Evolutionary conservation across 176 grass and related monocot species (phyloP), one percentile per base, ranked within the genome.

Genomic region (Oryza glumipatula): DNA sequence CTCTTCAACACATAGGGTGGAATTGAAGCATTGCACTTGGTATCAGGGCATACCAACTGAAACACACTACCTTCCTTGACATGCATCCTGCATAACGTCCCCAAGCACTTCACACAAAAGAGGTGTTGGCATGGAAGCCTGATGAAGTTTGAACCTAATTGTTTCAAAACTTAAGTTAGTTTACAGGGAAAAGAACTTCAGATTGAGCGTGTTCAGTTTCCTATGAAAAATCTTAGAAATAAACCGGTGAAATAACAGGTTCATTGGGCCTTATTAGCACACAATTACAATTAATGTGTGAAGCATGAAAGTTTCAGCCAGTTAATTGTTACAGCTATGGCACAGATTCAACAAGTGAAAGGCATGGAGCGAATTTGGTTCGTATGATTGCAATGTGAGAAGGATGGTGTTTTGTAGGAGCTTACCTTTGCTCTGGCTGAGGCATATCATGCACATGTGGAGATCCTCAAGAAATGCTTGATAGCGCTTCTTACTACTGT

Each of bases 21-120:
- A 80, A 90, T 61, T 12, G 84, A 70, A 68, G 74, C 65, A 44
- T n/a, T 74, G 69, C 88, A 90, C 58, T 90, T 90, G 51, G 44
- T 81, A 80, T 73, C 79, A 86, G 82, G 88, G 46, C 88, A 93
- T 85, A 86, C 44, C 82, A 93, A 67, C 19, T 84, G 80, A 84
- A 88, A 88, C 17, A 79, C 47, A 52, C 23, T 84, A 36, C 75
- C 86, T 83, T 88, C 80, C 80, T 88, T 84, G 44, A 88, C 86
- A 79, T 88, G 80, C 56, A 88, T 79, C 47, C 75, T 88, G 75
- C 68, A 84, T 67, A 88, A 88, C 45, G 75, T 88, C 35, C 83
- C 80, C 86, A 84, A 58, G 46, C 81, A 88, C 33, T 73, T 58
- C 11, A 56, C 12, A 32, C 86, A 84, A 67, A 88, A 88, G 1